These are phyloP conservation scores for Calocybe indica DNA, from an alignment of 768 basidiomycete genomes.

Conservation along the genomic window DNA sequence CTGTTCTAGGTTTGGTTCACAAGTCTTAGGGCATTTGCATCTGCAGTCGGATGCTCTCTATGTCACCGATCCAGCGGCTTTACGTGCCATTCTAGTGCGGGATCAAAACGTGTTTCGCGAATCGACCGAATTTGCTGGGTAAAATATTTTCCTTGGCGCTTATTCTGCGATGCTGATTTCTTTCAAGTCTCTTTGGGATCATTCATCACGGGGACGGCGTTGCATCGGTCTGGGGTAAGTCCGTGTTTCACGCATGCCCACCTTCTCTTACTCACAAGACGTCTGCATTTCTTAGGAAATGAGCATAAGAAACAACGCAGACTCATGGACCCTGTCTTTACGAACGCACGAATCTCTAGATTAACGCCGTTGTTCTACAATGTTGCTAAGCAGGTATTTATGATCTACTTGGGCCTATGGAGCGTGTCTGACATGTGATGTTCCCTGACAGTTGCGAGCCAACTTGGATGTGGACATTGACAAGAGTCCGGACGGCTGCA, in stretches of 20 bases:
- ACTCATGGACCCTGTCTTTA: constrained; percentile 17
- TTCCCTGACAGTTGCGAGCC: constrained; percentile 4
- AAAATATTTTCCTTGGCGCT: not conserved
- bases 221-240: constrained; percentile 19
- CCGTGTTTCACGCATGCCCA: not conserved
- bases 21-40: too few relatives aligned
- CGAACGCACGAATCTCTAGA: constrained; percentile 14
- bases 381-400: constrained; percentile 14
- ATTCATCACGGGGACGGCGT: constrained; percentile 18
- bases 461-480: constrained; percentile 4
- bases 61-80: constrained; percentile 17
- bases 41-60: constrained; percentile 18
- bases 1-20: too few relatives aligned
- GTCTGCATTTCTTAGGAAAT: constrained; percentile 8
- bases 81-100: constrained; percentile 17
- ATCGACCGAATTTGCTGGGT: constrained; percentile 20
- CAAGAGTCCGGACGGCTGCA: not conserved
- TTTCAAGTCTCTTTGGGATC: constrained; percentile 17
- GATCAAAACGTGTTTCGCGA: constrained; percentile 16
- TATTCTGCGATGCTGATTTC: not conserved
- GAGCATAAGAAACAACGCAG: constrained; percentile 21
- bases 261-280: not conserved
- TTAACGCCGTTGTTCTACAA: constrained; percentile 18
- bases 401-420: not conserved
- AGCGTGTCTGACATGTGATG: not conserved